Evolutionary conservation across 2,329 filamentous ascomycete species (phyloP), one percentile per base, ranked within the genome.

Genomic region (Talaromyces sp.): DNA sequence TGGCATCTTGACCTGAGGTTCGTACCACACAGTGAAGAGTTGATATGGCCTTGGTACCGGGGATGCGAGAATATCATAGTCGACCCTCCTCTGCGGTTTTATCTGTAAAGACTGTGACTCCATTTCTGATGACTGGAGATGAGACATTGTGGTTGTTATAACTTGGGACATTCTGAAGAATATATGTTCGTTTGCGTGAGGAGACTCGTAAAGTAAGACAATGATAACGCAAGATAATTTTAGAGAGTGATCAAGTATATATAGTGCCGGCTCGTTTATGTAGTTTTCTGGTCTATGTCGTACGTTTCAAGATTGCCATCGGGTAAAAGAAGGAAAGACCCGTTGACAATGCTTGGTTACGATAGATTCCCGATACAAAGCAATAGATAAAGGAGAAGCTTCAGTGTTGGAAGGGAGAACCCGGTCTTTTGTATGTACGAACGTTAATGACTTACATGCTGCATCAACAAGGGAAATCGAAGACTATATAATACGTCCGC

Each of bases 81-180:
- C 61, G 27, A 47, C 19, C 13, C 40, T 22, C 2, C 22, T 36
- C 34, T 36, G 49, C 10, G 38, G 15, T 38, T 58, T 17, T 7
- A 63, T 47, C n/a, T 29, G 38, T 31, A 56, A 63, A 10, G 36
- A 29, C 7, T 58, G 61, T 45, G 51, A 47, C 51, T 63, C 61
- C 36, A 63, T 63, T 58, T 53, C 36, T 5, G 61, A 63, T n/a
- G 61, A 63, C 27, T 58, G 38, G 29, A 63, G 61, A 27, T 63
- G 61, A 8, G 61, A 25, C 53, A 63, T 36, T 49, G 7, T 47
- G 38, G 25, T 56, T 8, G n/a, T 27, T 22, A 43, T 58, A 31
- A 6, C 6, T 5, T 43, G 25, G 11, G 34, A 17, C 27, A 63
- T 45, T 36, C 22, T 22, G 58, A 34, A 15, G 5, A n/a, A 15